Base-by-base conservation (phyloP, 495 filamentous ascomycete species). In the Neurospora sp. region DNA sequence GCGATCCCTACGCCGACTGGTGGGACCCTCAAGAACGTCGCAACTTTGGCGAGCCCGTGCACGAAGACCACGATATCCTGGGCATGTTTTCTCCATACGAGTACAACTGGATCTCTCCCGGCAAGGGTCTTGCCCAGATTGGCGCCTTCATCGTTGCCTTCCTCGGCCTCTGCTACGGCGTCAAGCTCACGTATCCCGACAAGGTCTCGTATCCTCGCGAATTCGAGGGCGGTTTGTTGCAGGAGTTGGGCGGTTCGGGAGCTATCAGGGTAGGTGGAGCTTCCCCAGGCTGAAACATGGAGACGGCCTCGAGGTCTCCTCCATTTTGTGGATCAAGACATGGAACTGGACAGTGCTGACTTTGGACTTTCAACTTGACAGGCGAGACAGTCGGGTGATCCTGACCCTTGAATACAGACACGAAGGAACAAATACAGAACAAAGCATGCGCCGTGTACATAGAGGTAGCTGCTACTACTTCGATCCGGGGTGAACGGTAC, bases 1-100 rank as follows among this genome's bases (percentile, higher is more conserved):
- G 96, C 80, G 96, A 98, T 80, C 96, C 96, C 42, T 88, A 98
- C 79, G 95, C 83, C 76, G 91, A 93, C 80, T 98, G 94, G 93
- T 98, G 95, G 95, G 94, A 98, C 82, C 91, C 93, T 85, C 94
- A 98, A 79, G 95, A 97, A 81, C 91, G 94, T 76, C 90, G 94
- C 72, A 97, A 98, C 85, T 99, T 90, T 76, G 94, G 94, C 77
- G 96, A 99, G 82, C 92, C 94, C 4, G 89, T 97, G 38, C 95
- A 99, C 81, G 96, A 99, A 83, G 96, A 99, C 82, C 90, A 98
- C 79, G 96, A 99, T 81, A 89, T 97, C 70, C 86, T 98, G 27
- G 94, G 95, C 78, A 90, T 97, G 71, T 95, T 99, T 84, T 90
- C 91, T 69, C 88, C 92, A 2, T 89, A 97, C 78, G 91, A 94